Base-by-base conservation (phyloP, 2,329 filamentous ascomycete genomes). In the Myriosclerotinia scirpicola region DNA sequence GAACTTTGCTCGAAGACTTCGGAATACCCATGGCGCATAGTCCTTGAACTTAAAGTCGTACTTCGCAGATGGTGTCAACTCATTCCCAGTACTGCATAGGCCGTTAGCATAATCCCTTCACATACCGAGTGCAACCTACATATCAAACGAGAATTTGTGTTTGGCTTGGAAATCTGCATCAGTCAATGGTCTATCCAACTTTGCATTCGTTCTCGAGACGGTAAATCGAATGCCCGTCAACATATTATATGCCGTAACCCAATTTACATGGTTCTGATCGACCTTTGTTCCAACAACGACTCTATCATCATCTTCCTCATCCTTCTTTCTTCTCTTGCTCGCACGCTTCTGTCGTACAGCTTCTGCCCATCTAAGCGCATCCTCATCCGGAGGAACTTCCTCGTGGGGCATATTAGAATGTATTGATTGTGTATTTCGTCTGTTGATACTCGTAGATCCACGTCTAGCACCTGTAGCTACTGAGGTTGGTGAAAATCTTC, bases 1-100 rank as follows among this genome's bases (percentile, higher is more conserved):
- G 81, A 99, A 99, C 70, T 90, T 90, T 59, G 87, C 83, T 71
- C 95, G 91, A 54, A 99, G 84, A 79, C 93, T 92, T 75, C 95
- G 92, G 80, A 99, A 99, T 67, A 99, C 95, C 93, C 94, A 98
- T 67, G 95, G 95, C n/a, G 94, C 94, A 79, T 99, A 99, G 80
- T 99, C 95, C 81, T 99, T 99, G 84, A 99, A 99, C 80, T 99
- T 99, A 87, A 99, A 99, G 81, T 99, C 95, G 82, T 99, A 99
- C 80, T 99, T 98, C 73, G 95, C 93, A 69, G 94, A 97, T 30
- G 95, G 95, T 6, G 96, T 96, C 77, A 99, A 83, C 81, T 99
- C 95, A 78, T 97, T 97, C 71, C 95, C 95, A 71, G 93, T 96
- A 76, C 91, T 93, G 75, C 67, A 62, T 50, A 66, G n/a, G 40